These are phyloP conservation scores for Pythium dissotocum DNA, from an alignment of 352 stramenopile genomes.

Conservation along the genomic window DNA sequence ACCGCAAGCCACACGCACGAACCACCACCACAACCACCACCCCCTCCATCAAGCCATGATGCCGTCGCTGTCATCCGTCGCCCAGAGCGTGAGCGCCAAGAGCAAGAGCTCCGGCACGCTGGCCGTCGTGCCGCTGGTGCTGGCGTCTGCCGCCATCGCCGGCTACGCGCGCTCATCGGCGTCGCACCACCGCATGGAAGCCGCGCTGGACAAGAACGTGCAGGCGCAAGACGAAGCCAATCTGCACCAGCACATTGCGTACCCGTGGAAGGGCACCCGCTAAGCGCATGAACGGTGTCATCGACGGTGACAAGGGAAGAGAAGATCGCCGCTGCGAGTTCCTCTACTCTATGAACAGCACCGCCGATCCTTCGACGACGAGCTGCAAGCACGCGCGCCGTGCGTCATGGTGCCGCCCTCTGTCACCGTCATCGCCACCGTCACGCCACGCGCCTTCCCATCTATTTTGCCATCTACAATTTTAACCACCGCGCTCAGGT, in stretches of 20 bases:
- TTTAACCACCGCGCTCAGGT: not conserved
- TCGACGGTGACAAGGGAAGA: not conserved
- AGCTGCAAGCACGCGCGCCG: not conserved
- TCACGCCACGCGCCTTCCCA: not conserved
- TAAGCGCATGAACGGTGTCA: conserved; percentile 22
- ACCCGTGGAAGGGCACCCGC: conserved; percentile 69
- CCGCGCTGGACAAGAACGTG: conserved; percentile 30
- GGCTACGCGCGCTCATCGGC: conserved; percentile 56
- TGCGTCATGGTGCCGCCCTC: too few relatives aligned
- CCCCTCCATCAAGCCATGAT: conserved; percentile 8
- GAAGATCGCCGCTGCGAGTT: not conserved
- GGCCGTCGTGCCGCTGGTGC: conserved; percentile 57
- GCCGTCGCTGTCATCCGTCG: conserved; percentile 25
- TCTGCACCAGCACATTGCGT: conserved; percentile 64
- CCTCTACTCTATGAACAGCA: not conserved
- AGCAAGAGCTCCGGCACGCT: conserved; percentile 39
- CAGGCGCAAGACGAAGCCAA: conserved; percentile 43
- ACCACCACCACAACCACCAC: not conserved
- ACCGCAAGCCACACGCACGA: conserved; percentile 4
- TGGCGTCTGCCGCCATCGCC: conserved; percentile 64
- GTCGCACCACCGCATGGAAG: conserved; percentile 44
- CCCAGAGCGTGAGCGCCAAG: conserved; percentile 28
- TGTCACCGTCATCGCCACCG: too few relatives aligned
- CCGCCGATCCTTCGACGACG: not conserved
- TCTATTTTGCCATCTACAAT: conserved; percentile 1